Conservation (phyloP, 805 yeast genomes). For the Yarrowia sp. region DNA sequence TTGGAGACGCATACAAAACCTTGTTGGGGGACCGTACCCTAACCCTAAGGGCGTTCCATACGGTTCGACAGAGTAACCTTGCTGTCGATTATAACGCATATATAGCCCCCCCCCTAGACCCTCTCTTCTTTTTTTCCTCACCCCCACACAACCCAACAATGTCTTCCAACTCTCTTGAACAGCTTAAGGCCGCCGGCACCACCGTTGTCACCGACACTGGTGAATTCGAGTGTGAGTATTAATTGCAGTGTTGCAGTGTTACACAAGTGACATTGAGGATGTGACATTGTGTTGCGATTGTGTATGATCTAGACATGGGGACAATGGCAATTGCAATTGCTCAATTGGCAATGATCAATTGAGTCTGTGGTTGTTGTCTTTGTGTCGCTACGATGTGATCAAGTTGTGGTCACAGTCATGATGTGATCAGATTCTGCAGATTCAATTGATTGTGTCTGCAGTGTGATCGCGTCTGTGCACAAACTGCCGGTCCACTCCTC, state of each 20-base stretch:
- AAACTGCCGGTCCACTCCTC: too few species aligned
- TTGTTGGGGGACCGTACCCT: slow-evolving; percentile 8
- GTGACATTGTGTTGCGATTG: neutral
- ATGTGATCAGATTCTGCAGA: neutral
- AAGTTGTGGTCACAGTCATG: too few species aligned
- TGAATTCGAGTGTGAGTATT: slow-evolving; percentile 74
- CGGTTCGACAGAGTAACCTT: slow-evolving; percentile 26
- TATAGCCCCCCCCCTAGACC: neutral
- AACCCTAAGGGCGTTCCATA: slow-evolving; percentile 21
- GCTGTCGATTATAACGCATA: slow-evolving; percentile 18
- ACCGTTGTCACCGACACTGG: slow-evolving; percentile 98
- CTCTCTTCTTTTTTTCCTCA: neutral
- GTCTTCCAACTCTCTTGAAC: slow-evolving; percentile 69
- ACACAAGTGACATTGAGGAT: neutral
- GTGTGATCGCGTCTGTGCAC: too few species aligned
- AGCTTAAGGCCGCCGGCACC: slow-evolving; percentile 92
- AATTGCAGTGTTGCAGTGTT: too few species aligned
- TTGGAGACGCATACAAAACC: neutral
- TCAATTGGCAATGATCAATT: neutral
- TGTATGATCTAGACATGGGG: too few species aligned
- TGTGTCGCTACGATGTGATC: neutral
- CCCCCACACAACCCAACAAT: neutral
- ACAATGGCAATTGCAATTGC: neutral
- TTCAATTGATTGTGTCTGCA: neutral
- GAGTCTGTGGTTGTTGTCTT: neutral